Percentiles rank a stretch among this genome's conserved stretches.
Evolutionary conservation across 768 basidiomycete species (phyloP).

Genomic region (Crucibulum laeve): DNA sequence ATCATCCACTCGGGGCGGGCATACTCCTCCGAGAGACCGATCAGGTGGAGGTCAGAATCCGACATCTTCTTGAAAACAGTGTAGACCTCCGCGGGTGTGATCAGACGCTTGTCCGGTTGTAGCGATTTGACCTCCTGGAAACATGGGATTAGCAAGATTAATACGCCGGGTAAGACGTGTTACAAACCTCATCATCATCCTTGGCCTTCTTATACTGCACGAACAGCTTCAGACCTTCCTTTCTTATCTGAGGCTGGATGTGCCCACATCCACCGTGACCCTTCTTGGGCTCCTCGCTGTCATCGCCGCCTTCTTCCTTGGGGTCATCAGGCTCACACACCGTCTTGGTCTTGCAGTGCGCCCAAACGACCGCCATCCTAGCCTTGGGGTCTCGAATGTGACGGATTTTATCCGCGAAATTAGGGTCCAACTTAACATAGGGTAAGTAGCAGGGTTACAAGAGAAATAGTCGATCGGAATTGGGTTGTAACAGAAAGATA

Average conservation of each 20-base stretch:
- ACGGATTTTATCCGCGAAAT: slow-evolving; percentile 83
- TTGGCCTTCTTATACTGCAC: slow-evolving; percentile 93
- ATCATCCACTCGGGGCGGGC: slow-evolving; percentile 99
- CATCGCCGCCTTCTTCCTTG: slow-evolving; percentile 79
- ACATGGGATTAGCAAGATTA: slow-evolving; percentile 10
- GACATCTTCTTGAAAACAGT: slow-evolving; percentile 95
- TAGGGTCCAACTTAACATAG: slow-evolving; percentile 70
- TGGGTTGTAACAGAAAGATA: slow-evolving; percentile 35
- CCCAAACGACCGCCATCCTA: slow-evolving; percentile 85
- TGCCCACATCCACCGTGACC: slow-evolving; percentile 99
- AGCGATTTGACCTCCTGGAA: slow-evolving; percentile 72
- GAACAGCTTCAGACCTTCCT: slow-evolving; percentile 93
- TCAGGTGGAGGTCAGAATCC: slow-evolving; percentile 78
- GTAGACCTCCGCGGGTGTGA: slow-evolving; percentile 87
- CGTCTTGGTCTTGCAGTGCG: slow-evolving; percentile 84
- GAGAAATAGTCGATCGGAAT: slow-evolving; percentile 21
- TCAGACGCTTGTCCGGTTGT: slow-evolving; percentile 78
- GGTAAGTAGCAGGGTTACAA: slow-evolving; percentile 12
- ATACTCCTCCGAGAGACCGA: slow-evolving; percentile 93
- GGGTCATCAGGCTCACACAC: slow-evolving; percentile 85
- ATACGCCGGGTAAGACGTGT: slow-evolving; percentile 2
- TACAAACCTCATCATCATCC: slow-evolving; percentile 88
- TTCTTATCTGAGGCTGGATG: slow-evolving; percentile 81
- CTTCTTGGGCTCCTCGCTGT: slow-evolving; percentile 71
- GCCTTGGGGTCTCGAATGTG: slow-evolving; percentile 83